Evolutionary conservation across 1,139 yeast species (phyloP), one percentile per base, ranked within the genome.

Genomic region (Cylindricascospora bacillispora): DNA sequence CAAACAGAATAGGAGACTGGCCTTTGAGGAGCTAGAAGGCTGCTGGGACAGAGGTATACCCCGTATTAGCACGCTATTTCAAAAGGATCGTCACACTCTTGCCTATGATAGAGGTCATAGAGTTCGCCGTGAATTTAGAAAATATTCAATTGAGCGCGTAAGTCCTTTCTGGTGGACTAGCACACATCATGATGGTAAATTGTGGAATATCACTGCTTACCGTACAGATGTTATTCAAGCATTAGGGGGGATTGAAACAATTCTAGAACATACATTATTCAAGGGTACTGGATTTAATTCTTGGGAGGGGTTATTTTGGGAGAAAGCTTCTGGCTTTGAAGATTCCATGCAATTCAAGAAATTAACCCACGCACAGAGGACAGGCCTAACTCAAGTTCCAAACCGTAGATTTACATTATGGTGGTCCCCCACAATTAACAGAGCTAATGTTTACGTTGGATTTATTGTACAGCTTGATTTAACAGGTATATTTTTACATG

Each of bases 261-360:
- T 92, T 50, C 57, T 92, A 39, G 98, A 89, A 47, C 99, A 92
- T 47, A 85, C 98, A 0, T 58, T 92, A 31, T 92, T 89, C 62
- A 82, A 82, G 51, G 98, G 94, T 13, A 92, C 99, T 1, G 98
- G 98, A 0, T 92, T 92, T 52, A 94, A 81, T 45, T 81, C 93
- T 6, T 92, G 98, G 98, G 99, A 92, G 60, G 98, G 98, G 3
- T 62, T 92, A 16, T 92, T 92, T 54, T 92, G 99, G 99, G 98
- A 92, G 49, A 83, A 83, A 47, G 89, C 93, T 0, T 76, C 94
- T 15, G 98, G 98, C 0, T 89, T 86, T 52, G 99, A 92, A 54
- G 98, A 92, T 46, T 80, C 95, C 0, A 68, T 92, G 67, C 89
- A 86, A 52, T 82, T 85, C 56, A 83, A 86, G 53, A 92, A 86